A percentile compares a stretch with the other conserved stretches of the same genome.
Conservation (phyloP, 2,329 filamentous ascomycete species). For the Graphium sp. region DNA sequence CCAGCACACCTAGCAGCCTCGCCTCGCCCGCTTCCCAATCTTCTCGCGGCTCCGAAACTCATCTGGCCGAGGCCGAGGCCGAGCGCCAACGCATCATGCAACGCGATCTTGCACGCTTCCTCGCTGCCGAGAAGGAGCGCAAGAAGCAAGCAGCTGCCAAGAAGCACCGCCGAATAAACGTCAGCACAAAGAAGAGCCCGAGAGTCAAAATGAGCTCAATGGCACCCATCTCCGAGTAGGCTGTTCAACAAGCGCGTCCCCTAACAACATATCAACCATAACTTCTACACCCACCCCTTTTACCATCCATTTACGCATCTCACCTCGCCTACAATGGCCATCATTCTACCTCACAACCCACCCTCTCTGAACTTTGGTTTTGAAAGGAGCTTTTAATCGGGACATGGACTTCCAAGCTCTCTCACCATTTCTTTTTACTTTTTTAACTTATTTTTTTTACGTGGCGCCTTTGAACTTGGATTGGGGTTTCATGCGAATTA, state of each 20-base stretch:
- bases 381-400: too few species aligned
- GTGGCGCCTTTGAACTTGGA: too few species aligned
- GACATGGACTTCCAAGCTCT: too few species aligned
- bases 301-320: background rate
- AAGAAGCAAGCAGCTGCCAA: slow-evolving; percentile 24
- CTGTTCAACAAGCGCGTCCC: slow-evolving; percentile 1
- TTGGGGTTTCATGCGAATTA: too few species aligned
- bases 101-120: slow-evolving; percentile 31
- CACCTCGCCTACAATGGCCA: background rate
- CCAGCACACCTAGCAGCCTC: too few species aligned
- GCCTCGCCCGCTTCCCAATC: too few species aligned
- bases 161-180: slow-evolving; percentile 16
- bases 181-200: slow-evolving; percentile 29
- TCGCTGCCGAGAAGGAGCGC: slow-evolving; percentile 37
- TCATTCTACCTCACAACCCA: background rate
- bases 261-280: background rate
- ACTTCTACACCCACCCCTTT: background rate
- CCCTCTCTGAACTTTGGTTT: background rate
- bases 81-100: slow-evolving; percentile 34
- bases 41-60: too few species aligned
- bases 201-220: slow-evolving; percentile 31
- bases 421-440: too few species aligned
- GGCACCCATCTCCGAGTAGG: slow-evolving; percentile 34
- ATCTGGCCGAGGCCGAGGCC: slow-evolving; percentile 14
- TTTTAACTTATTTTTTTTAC: too few species aligned